Evolutionary conservation across 2,329 filamentous ascomycete genomes (phyloP), one percentile per base, ranked within the genome.

Genomic region (Mariannaea elegans): DNA sequence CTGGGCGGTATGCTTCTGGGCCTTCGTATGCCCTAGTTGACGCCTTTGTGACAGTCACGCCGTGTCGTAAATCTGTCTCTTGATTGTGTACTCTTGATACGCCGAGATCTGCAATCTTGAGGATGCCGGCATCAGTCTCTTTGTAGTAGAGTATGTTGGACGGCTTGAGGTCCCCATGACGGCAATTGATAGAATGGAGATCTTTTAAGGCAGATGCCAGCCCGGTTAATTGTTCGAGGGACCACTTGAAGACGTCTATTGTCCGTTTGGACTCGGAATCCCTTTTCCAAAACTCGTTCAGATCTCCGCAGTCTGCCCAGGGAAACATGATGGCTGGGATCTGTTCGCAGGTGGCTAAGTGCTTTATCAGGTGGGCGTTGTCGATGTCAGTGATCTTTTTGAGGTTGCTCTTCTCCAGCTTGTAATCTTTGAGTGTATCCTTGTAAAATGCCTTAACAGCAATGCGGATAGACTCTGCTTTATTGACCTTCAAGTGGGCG

Each of bases 131-230:
- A 9, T n/a, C 29, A 12, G 27, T 10, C 8, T 45, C 44, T 1
- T 2, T 49, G 7, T 64, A 64, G 19, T 48, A 23, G 5, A 65
- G 52, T 24, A 65, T 64, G 1, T 62, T 65, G 0, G 63, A 62
- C 1, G 63, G 63, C 31, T 64, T 65, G 8, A 64, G 23, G 10
- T 65, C 61, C 5, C 63, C 63, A 8, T 65, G 63, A 3, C 58
- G 62, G 50, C 50, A 62, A n/a, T 64, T 52, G 9, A 44, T 34
- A 4, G 3, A 16, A 19, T 56, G 38, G 8, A 56, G 44, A 24
- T 44, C 45, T 8, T n/a, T n/a, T 13, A 56, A 19, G 6, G 45
- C 53, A 18, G 38, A 24, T 2, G 34, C 19, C 23, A 56, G 45
- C 13, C 53, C 53, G 7, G 19, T 13, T 10, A 56, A 12, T 14